Evolutionary conservation across 1,284 basidiomycete genomes (phyloP).

Genomic region (Papiliotrema flavescens): DNA sequence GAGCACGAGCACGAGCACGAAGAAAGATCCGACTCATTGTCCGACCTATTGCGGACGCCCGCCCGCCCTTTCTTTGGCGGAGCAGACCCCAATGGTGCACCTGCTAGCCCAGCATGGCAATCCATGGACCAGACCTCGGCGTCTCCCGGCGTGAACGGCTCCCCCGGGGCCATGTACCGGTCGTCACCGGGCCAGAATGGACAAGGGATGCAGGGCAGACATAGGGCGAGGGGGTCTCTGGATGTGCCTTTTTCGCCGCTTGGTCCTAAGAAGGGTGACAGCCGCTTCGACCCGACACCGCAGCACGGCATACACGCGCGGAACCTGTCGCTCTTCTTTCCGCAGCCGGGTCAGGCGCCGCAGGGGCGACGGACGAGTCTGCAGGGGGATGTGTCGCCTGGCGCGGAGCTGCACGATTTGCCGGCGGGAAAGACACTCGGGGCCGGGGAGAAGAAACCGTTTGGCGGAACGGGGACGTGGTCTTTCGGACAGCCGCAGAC

Average conservation of each 20-base stretch:
- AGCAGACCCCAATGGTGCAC: constrained; percentile 10
- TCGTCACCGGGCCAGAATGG: too few relatives aligned
- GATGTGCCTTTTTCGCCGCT: constrained; percentile 6
- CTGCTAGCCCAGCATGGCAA: constrained; percentile 30
- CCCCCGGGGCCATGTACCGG: neutral
- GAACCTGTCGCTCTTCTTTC: constrained; percentile 87
- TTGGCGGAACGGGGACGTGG: constrained; percentile 29
- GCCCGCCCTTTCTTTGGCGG: constrained; percentile 8
- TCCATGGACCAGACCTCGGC: constrained; percentile 16
- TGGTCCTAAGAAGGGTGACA: neutral
- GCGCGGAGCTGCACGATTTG: neutral
- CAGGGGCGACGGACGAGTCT: constrained; percentile 52
- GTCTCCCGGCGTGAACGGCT: neutral
- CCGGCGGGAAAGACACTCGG: neutral
- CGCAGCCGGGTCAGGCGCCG: constrained; percentile 62
- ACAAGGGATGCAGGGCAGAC: neutral
- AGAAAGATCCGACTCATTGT: too few relatives aligned
- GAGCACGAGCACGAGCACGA: too few relatives aligned
- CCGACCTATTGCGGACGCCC: constrained; percentile 15
- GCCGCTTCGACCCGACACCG: constrained; percentile 33
- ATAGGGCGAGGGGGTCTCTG: neutral
- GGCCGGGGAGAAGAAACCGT: constrained; percentile 18
- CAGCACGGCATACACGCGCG: constrained; percentile 67
- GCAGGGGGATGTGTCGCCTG: constrained; percentile 50
- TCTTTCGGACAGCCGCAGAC: constrained; percentile 21